Base-by-base conservation (phyloP, 352 stramenopile genomes). In the Albugo laibachii region DNA sequence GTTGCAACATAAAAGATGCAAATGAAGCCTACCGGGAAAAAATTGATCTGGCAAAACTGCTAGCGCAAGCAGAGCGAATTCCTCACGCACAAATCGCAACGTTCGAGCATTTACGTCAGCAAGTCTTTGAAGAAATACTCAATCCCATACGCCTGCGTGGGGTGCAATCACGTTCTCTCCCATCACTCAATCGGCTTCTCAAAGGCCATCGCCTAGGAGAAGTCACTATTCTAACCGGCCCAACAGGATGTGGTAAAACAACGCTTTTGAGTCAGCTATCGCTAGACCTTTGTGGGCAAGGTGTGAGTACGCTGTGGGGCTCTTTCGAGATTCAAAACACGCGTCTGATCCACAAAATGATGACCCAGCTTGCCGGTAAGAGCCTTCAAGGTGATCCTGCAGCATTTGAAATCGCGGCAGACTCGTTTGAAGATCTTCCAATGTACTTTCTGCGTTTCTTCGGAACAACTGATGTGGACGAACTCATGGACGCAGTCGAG, bases 291-390 rank as follows among this genome's bases (percentile, higher is more conserved):
- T 98, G 56, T 77, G 84, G 88, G 39, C 87, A 97, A 51, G 91
- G 89, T n/a, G 80, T 98, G 36, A 97, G 92, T 56, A 97, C 94
- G 31, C 59, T 99, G 1, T 99, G 96, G 96, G 96, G 95, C 12
- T 96, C 81, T 27, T 99, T 99, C 52, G 96, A 99, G 70, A 97
- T 99, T 55, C 97, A 97, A 57, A 99, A 98, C 59, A 97, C 89
- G 40, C 66, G 83, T 11, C 59, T 99, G 13, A 81, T 98, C 45
- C 82, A 96, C 61, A 99, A 98, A 55, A 96, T 99, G 78, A 65
- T 99, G 19, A 95, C 92, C 14, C 95, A 99, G 55, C 77, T 92
- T n/a, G 68, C 76, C 0, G 76, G 80, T 5, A 66, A 65, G 19
- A 83, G 63, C 44, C 54, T 92, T 6, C 61, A 63, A 16, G 69